Base-by-base conservation (phyloP, 352 stramenopile genomes). In the Phytophthora colocasiae region DNA sequence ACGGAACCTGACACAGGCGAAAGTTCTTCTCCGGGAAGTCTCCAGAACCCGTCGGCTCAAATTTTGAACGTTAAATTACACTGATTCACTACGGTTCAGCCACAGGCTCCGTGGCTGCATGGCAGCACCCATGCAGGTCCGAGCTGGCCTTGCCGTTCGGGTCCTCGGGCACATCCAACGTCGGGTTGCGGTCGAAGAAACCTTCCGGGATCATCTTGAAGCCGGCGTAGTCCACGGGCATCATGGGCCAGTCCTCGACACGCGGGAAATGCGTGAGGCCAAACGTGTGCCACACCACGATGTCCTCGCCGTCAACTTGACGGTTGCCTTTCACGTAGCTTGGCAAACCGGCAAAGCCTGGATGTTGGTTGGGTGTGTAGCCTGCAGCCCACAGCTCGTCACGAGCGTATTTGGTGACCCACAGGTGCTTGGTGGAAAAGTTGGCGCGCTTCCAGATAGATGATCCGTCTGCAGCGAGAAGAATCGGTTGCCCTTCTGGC, bases 251-350 rank as follows among this genome's bases (percentile, higher is more conserved):
- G 64, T 88, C 81, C 68, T 93, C 85, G 0, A 77, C 60, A 15
- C 81, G 72, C 8, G 85, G 82, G 36, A 91, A 78, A 60, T 93
- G 85, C 22, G 71, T 79, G n/a, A 91, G 77, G 15, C 85, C 85
- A 69, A 93, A 93, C 50, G 78, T 77, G 58, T 91, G 81, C 84
- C 84, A 93, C 44, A 91, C 40, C n/a, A 93, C 80, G 34, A 93
- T 67, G 68, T 91, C 80, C 56, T 89, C 73, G 39, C 71, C 83
- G 41, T 85, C 65, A 3, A 92, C 56, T 32, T 69, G 71, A 19
- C 81, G 70, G 55, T 93, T 81, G 26, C 36, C 62, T 51, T 77
- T 74, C 6, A 77, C 87, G 78, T 86, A 93, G 11, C 61, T 63
- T 8, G 80, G 78, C 22, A 93, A 48, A 24, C 85, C 85, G 15